A percentile compares a stretch with the other conserved stretches of the same genome.
Conservation (phyloP, 164 flowering plant species). For the Vitis labrusca region DNA sequence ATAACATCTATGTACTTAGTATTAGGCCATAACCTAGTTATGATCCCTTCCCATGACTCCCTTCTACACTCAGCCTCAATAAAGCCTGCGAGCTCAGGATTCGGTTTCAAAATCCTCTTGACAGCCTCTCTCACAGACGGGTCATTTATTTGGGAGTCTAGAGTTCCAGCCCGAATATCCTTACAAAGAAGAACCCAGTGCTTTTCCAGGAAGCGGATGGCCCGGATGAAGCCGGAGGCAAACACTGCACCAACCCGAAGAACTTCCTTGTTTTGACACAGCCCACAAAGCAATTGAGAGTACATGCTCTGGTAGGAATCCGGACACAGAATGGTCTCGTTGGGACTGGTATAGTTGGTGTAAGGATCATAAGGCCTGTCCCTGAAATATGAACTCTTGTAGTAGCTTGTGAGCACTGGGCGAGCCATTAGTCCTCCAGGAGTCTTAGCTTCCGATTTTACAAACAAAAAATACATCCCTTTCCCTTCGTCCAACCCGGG, state of each 20-base stretch:
- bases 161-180: slow-evolving; percentile 54
- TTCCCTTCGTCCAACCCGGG: slow-evolving; percentile 19
- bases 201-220: slow-evolving; percentile 64
- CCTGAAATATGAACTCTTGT: slow-evolving; percentile 41
- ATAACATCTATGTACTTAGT: slow-evolving; percentile 71
- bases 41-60: slow-evolving; percentile 60
- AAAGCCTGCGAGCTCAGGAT: slow-evolving; percentile 42
- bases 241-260: slow-evolving; percentile 79
- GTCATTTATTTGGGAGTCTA: slow-evolving; percentile 54
- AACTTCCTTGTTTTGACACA: slow-evolving; percentile 48
- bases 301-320: slow-evolving; percentile 79
- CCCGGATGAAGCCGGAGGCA: slow-evolving; percentile 74
- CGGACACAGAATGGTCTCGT: slow-evolving; percentile 54
- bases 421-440: slow-evolving; percentile 44
- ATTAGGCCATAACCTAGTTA: slow-evolving; percentile 65
- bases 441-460: slow-evolving; percentile 40
- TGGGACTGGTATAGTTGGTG: slow-evolving; percentile 41
- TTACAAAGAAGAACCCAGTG: slow-evolving; percentile 50
- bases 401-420: slow-evolving; percentile 46
- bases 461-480: slow-evolving; percentile 5
- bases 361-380: slow-evolving; percentile 36
- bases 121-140: slow-evolving; percentile 37
- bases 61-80: slow-evolving; percentile 39
- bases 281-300: slow-evolving; percentile 76
- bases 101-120: slow-evolving; percentile 35